Conservation (phyloP, 192 early-diverging fungal genomes). For the Gigaspora rosea region DNA sequence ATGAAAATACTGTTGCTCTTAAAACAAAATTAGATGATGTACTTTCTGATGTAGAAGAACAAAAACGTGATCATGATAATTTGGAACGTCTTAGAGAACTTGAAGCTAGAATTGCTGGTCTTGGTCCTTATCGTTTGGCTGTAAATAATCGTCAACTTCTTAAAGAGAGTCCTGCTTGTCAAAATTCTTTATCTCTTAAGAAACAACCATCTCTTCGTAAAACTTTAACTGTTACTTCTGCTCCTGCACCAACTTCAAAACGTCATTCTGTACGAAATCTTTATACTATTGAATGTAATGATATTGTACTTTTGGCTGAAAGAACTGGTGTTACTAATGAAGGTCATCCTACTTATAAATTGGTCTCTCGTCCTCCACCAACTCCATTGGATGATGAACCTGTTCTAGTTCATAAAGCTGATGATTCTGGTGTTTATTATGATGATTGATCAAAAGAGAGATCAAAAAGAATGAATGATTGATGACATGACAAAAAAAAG, state of each 20-base stretch:
- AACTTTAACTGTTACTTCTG: conserved; percentile 25
- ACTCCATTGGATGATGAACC: conserved; percentile 5
- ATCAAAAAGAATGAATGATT: too few species aligned
- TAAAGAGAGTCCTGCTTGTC: conserved; percentile 24
- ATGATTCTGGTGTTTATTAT: conserved; percentile 30
- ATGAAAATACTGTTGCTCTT: conserved; percentile 32
- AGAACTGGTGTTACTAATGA: conserved; percentile 15
- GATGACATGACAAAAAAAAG: too few species aligned
- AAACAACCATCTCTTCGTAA: conserved; percentile 31
- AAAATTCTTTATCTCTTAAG: background rate
- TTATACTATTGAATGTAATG: conserved; percentile 32
- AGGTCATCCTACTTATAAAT: conserved; percentile 6
- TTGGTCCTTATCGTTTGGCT: conserved; percentile 29
- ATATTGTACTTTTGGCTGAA: conserved; percentile 34
- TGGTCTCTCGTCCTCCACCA: conserved; percentile 28
- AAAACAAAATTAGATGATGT: conserved; percentile 35
- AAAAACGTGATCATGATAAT: conserved; percentile 35
- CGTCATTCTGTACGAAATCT: conserved; percentile 34
- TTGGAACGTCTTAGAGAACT: conserved; percentile 33
- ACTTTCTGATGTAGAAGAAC: conserved; percentile 32
- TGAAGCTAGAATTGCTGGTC: conserved; percentile 34
- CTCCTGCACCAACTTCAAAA: conserved; percentile 3
- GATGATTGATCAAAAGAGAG: too few species aligned
- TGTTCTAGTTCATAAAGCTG: conserved; percentile 3
- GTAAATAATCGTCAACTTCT: conserved; percentile 18